Evolutionary conservation across 306 rosid species (phyloP).

Genomic region (Comarum palustre): DNA sequence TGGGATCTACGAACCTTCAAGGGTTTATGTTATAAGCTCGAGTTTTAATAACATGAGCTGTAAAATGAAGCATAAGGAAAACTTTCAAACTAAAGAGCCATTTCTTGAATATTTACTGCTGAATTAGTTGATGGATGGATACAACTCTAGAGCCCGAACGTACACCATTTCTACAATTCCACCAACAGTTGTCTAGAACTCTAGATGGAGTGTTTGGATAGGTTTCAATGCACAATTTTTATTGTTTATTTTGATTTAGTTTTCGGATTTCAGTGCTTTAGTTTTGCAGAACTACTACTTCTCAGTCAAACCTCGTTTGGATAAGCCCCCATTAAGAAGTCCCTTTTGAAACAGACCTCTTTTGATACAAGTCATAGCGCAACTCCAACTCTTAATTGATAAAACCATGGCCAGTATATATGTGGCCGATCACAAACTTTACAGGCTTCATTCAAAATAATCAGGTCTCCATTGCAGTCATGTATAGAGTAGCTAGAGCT

Average conservation of each 20-base stretch:
- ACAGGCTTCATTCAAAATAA: background rate
- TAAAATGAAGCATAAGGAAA: background rate
- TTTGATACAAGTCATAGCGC: background rate
- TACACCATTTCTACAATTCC: background rate
- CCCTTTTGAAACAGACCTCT: background rate
- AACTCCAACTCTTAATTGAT: background rate
- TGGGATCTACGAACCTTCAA: background rate
- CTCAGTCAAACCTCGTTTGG: background rate
- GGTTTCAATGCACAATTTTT: background rate
- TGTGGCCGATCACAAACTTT: background rate
- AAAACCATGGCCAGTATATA: background rate
- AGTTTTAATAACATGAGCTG: background rate
- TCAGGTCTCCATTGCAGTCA: background rate
- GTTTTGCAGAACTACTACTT: background rate
- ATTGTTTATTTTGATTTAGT: too few relatives aligned
- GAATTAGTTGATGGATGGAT: background rate
- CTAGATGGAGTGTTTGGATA: background rate
- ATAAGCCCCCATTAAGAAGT: too few relatives aligned
- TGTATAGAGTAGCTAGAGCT: constrained; percentile 26
- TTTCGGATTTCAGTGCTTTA: background rate
- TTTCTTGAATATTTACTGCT: background rate
- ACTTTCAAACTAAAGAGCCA: background rate
- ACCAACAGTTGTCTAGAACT: too few relatives aligned
- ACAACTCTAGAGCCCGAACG: background rate
- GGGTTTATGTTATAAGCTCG: background rate